Evolutionary conservation across 2,329 filamentous ascomycete genomes (phyloP), one percentile per base, ranked within the genome.

Genomic region (Pseudogymnoascus sp.): DNA sequence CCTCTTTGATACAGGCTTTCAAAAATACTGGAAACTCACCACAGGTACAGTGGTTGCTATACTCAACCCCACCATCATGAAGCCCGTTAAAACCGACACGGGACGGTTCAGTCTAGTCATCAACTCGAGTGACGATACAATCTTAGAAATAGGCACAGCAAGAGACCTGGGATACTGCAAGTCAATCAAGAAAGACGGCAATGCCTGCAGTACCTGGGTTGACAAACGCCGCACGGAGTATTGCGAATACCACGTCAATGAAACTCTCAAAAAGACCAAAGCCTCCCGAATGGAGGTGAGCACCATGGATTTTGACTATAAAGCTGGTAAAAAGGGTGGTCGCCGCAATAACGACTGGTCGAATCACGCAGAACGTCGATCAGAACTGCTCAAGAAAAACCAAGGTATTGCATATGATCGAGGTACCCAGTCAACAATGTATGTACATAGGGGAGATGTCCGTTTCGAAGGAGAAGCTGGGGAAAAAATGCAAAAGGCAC

Each of bases 11-110:
- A 87, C 89, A 0, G 96, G 91, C 6, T 97, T 98, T 70, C 88
- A 90, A 14, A 87, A 90, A 62, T 99, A 95, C 78, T 98, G 93
- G 89, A 96, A 96, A 72, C 79, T 98, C n/a, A 87, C 87, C 0
- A 84, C 91, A 1, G 95, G 95, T n/a, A 97, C 93, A 0, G 83
- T 98, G 1, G 81, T 99, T 63, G 95, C 93, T 4, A 90, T 99
- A 26, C 81, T 99, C 31, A 99, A 99, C 72, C 95, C 95, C 1
- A 86, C 81, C 16, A 89, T 98, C 69, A 90, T 99, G 86, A 91
- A 93, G 2, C 93, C 93, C 0, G 89, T 89, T 0, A 87, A 86
- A 65, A 81, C 85, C 14, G 90, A 93, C 66, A 93, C 89, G 0
- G 92, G 92, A 26, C 85, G 86, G 33, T 99, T 98, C 76, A 91